Evolutionary conservation across 495 filamentous ascomycete genomes (phyloP), one percentile per base, ranked within the genome.

Genomic region (Penicillium subrubescens): DNA sequence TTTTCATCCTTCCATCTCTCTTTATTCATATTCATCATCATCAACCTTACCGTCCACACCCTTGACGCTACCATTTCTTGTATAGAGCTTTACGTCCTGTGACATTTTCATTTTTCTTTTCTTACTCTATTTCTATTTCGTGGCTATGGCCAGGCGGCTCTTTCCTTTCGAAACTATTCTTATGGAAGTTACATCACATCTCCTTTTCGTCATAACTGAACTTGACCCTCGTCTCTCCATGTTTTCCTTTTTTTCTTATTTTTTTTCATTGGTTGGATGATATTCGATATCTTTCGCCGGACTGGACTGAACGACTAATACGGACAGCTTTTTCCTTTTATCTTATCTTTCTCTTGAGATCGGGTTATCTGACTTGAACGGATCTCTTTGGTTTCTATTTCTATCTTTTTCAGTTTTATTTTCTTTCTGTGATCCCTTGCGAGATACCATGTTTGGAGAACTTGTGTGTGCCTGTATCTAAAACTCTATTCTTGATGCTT

Each of bases 401-500:
- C 29, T 54, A 33, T 27, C 25, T 27, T 27, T 27, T 27, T 27
- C 29, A 59, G 60, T 60, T 56, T 34, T 70, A 15, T 60, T 63
- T 60, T 56, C 17, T 34, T 70, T 67, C 64, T 60, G 67, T 68
- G 58, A 63, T 62, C 37, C 15, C 69, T 62, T 51, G 60, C 67
- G 61, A 74, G 69, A 74, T 74, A 74, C 69, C 71, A 74, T 72
- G 67, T 58, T 63, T 70, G 48, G 60, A 65, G 54, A 64, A 48
- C 57, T 65, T 65, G 60, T 67, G 60, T 67, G 62, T 65, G 63
- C 58, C 46, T 62, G 61, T 73, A 65, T 69, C 52, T 57, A 65
- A 66, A 61, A 55, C 63, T 60, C 31, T 57, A 55, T 63, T 60
- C 31, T 57, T 51, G 54, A 64, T 60, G 50, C 59, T 62, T 37